Percentiles rank a stretch among this genome's conserved stretches.
Evolutionary conservation across 2,329 filamentous ascomycete genomes (phyloP).

Genomic region (Rutstroemia sp.): DNA sequence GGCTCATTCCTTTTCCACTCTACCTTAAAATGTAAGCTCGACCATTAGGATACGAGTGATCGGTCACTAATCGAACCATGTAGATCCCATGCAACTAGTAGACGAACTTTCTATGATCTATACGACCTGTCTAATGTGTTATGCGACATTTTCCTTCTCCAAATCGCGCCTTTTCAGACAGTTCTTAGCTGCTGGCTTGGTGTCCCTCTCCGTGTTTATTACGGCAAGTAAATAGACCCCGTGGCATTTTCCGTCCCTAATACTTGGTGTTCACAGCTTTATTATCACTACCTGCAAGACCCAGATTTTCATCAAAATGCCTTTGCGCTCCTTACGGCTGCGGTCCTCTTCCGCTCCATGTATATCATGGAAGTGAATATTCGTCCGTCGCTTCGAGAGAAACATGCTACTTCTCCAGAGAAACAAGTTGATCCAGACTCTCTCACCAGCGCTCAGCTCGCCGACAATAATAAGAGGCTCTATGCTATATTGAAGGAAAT

Average conservation of each 20-base stretch:
- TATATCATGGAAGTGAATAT: slow-evolving; percentile 63
- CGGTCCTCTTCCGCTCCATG: slow-evolving; percentile 51
- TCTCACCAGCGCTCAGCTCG: slow-evolving; percentile 47
- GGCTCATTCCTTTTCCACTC: slow-evolving; percentile 33
- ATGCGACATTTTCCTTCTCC: slow-evolving; percentile 59
- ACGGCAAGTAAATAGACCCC: slow-evolving; percentile 31
- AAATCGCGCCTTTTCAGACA: slow-evolving; percentile 39
- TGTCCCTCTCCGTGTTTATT: slow-evolving; percentile 50
- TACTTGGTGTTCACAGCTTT: slow-evolving; percentile 31
- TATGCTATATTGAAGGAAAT: slow-evolving; percentile 52
- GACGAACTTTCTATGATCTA: slow-evolving; percentile 69
- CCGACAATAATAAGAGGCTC: slow-evolving; percentile 48
- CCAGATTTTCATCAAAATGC: slow-evolving; percentile 65
- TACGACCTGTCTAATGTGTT: slow-evolving; percentile 62
- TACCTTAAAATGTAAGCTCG: slow-evolving; percentile 33
- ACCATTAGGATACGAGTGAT: neutral
- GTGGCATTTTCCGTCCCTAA: neutral
- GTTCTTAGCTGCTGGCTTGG: slow-evolving; percentile 42
- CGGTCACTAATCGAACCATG: neutral
- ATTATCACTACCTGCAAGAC: slow-evolving; percentile 69
- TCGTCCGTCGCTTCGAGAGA: slow-evolving; percentile 41
- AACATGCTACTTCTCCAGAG: slow-evolving; percentile 34
- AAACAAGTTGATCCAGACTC: slow-evolving; percentile 38
- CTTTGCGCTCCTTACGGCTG: slow-evolving; percentile 55
- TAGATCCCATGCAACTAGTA: slow-evolving; percentile 64